Evolutionary conservation across 345 rosid genomes (phyloP).

Genomic region (Rubroshorea leprosula): DNA sequence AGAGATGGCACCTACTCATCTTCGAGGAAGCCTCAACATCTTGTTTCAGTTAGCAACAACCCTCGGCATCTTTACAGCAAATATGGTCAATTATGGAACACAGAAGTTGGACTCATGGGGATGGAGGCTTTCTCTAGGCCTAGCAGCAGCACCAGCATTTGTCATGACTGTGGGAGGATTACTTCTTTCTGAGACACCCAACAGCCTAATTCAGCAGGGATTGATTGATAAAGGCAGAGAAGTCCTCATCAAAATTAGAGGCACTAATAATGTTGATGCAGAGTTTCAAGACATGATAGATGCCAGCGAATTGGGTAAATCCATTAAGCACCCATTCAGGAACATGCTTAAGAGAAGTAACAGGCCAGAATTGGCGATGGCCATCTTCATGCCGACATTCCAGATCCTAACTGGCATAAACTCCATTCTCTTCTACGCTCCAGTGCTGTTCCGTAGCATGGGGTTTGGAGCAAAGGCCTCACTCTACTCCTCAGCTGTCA

Average conservation of each 20-base stretch:
- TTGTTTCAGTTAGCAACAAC: conserved; percentile 97
- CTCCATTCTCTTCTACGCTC: conserved; percentile 92
- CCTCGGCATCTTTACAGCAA: conserved; percentile 75
- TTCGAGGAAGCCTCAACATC: conserved; percentile 86
- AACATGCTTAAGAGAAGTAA: conserved; percentile 66
- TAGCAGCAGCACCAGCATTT: conserved; percentile 74
- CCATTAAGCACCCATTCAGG: conserved; percentile 78
- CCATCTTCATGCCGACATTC: conserved; percentile 71
- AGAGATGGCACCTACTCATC: conserved; percentile 93
- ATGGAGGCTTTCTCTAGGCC: conserved; percentile 93
- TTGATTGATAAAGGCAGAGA: conserved; percentile 45
- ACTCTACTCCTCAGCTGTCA: conserved; percentile 82
- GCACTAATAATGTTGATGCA: conserved; percentile 58
- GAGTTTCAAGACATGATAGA: conserved; percentile 87
- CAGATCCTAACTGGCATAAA: conserved; percentile 95
- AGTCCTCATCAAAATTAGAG: conserved; percentile 69
- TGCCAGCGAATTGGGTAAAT: conserved; percentile 79
- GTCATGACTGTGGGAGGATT: conserved; percentile 83
- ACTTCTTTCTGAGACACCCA: conserved; percentile 78
- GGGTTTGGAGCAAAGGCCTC: conserved; percentile 82
- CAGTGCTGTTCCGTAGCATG: conserved; percentile 82
- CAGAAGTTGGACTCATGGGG: conserved; percentile 81
- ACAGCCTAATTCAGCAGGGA: conserved; percentile 79
- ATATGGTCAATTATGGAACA: conserved; percentile 87
- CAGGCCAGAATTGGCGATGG: conserved; percentile 77